phyloP scores from a whole-genome alignment of 345 rosid species.

The Gossypium raimondii region DNA sequence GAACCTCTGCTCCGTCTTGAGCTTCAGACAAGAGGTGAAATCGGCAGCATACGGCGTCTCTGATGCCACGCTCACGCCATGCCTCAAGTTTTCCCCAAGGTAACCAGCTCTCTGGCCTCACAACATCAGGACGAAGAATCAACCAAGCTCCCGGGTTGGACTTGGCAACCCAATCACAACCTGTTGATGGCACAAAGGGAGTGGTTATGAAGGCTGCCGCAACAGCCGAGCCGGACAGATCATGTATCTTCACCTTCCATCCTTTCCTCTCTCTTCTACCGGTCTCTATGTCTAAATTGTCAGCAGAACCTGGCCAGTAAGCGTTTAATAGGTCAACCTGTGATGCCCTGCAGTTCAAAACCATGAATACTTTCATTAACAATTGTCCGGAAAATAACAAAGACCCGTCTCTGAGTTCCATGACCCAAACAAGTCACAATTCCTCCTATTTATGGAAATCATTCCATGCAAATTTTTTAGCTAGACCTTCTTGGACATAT shows the following conservation, averaged over 20 bases:
- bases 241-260: constrained; percentile 97
- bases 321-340: constrained; percentile 60
- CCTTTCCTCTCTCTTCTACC: constrained; percentile 92
- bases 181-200: constrained; percentile 91
- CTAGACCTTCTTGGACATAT: too few species aligned
- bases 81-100: constrained; percentile 98
- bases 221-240: constrained; percentile 91
- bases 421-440: too few species aligned
- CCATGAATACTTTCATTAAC: constrained; percentile 29
- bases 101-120: constrained; percentile 84
- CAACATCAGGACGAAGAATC: constrained; percentile 74
- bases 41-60: constrained; percentile 82
- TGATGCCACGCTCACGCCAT: constrained; percentile 91
- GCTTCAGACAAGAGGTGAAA: constrained; percentile 77
- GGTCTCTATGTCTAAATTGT: constrained; percentile 48
- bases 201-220: constrained; percentile 97
- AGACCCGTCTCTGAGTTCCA: not conserved
- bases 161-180: constrained; percentile 96
- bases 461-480: too few species aligned
- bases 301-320: constrained; percentile 53
- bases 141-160: constrained; percentile 98
- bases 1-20: constrained; percentile 67
- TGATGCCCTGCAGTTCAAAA: constrained; percentile 48
- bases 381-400: not conserved
- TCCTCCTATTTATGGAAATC: too few species aligned